These are phyloP conservation scores for Pythium aquatile DNA, from an alignment of 352 stramenopile species.

Conservation along the genomic window DNA sequence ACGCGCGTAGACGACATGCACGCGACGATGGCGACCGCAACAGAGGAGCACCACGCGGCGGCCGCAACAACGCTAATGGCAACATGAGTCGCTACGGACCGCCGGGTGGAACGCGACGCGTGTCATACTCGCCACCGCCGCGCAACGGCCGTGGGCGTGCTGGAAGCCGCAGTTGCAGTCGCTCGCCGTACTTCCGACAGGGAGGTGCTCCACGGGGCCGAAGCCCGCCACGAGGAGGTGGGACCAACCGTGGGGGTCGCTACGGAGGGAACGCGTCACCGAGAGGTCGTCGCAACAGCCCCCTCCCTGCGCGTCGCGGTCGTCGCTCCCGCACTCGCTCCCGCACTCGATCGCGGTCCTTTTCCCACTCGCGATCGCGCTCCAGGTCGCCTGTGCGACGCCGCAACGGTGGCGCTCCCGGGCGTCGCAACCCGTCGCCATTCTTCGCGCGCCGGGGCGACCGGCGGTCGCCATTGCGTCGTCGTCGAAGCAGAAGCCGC, in stretches of 20 bases:
- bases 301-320: background rate
- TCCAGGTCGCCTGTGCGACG: slow-evolving; percentile 21
- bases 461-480: slow-evolving; percentile 20
- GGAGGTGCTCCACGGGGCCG: slow-evolving; percentile 44
- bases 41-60: background rate
- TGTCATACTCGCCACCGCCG: background rate
- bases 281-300: background rate
- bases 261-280: slow-evolving; percentile 1
- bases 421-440: slow-evolving; percentile 15
- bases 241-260: slow-evolving; percentile 7
- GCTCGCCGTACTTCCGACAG: slow-evolving; percentile 19
- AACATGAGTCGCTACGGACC: slow-evolving; percentile 3
- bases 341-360: slow-evolving; percentile 23
- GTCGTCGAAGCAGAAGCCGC: slow-evolving; percentile 23
- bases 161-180: slow-evolving; percentile 7
- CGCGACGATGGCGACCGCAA: background rate
- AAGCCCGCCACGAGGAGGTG: slow-evolving; percentile 24
- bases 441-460: slow-evolving; percentile 14
- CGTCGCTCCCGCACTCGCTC: slow-evolving; percentile 17
- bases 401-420: background rate
- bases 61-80: slow-evolving; percentile 6
- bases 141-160: background rate
- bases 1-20: slow-evolving; percentile 1
- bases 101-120: background rate
- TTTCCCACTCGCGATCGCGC: slow-evolving; percentile 14